Evolutionary conservation across 2,329 filamentous ascomycete species (phyloP).

Genomic region (Aspergillus hiratsukae): DNA sequence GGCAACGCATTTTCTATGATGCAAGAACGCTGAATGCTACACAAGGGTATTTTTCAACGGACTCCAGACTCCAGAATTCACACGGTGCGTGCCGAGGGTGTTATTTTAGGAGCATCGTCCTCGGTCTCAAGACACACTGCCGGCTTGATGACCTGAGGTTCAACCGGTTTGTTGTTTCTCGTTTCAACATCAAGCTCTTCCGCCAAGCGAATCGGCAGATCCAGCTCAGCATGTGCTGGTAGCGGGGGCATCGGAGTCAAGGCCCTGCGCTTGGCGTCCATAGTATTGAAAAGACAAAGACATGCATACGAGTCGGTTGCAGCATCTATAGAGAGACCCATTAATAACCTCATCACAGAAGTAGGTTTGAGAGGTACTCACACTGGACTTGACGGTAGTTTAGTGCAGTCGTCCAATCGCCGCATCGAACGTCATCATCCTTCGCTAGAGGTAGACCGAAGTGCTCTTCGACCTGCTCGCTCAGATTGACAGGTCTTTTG

Average conservation of each 20-base stretch:
- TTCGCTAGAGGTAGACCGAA: slow-evolving; percentile 74
- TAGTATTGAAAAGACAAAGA: slow-evolving; percentile 64
- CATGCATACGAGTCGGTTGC: slow-evolving; percentile 81
- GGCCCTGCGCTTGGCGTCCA: slow-evolving; percentile 64
- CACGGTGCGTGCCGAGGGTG: background rate
- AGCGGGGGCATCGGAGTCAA: slow-evolving; percentile 67
- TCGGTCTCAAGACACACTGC: background rate
- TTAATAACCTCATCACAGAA: slow-evolving; percentile 18
- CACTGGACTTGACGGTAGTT: slow-evolving; percentile 62
- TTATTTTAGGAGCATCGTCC: slow-evolving; percentile 1
- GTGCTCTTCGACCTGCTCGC: slow-evolving; percentile 64
- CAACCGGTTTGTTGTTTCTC: slow-evolving; percentile 4
- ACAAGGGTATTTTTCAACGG: background rate
- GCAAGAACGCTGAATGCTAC: background rate
- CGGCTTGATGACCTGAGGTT: slow-evolving; percentile 11
- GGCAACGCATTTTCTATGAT: background rate
- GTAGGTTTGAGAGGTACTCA: slow-evolving; percentile 45
- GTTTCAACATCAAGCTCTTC: background rate
- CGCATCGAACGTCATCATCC: slow-evolving; percentile 61
- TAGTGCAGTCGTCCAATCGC: slow-evolving; percentile 68
- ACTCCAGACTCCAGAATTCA: background rate
- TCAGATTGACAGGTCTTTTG: slow-evolving; percentile 62
- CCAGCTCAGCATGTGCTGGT: slow-evolving; percentile 64
- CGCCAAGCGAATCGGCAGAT: slow-evolving; percentile 51
- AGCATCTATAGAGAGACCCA: slow-evolving; percentile 52